Conservation (phyloP, 176 grass and related monocot genomes). For the Miscanthus lutarioriparius region DNA sequence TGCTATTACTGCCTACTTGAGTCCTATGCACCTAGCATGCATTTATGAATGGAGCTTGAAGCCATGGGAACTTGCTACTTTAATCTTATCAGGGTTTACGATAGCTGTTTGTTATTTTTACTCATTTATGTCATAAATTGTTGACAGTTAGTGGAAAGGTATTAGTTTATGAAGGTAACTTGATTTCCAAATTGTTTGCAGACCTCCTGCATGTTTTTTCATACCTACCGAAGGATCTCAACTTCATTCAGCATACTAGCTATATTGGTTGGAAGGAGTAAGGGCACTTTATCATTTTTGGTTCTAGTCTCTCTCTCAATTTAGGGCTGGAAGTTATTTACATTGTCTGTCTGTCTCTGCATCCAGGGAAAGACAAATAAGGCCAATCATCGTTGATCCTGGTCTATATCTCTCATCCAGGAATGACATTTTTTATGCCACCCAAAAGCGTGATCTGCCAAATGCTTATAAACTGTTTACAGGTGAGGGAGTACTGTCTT, state of each 20-base stretch:
- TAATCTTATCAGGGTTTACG: not conserved
- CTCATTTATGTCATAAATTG: not conserved
- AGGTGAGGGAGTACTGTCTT: slow-evolving; percentile 37
- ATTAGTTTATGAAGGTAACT: not conserved
- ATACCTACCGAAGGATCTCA: slow-evolving; percentile 87
- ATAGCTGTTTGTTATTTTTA: slow-evolving; percentile 12
- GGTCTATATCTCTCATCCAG: slow-evolving; percentile 83
- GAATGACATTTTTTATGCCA: slow-evolving; percentile 87
- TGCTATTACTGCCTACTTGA: not conserved
- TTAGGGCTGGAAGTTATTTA: slow-evolving; percentile 30
- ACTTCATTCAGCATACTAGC: slow-evolving; percentile 89
- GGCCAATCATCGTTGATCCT: slow-evolving; percentile 87
- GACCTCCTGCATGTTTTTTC: slow-evolving; percentile 97
- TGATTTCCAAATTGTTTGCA: slow-evolving; percentile 44
- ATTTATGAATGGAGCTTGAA: slow-evolving; percentile 4
- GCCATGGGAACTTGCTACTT: not conserved
- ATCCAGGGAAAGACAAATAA: slow-evolving; percentile 72
- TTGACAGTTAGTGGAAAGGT: not conserved
- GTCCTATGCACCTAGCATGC: not conserved
- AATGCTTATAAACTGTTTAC: slow-evolving; percentile 80
- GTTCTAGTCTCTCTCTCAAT: slow-evolving; percentile 10
- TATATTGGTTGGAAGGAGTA: slow-evolving; percentile 98
- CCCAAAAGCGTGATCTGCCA: slow-evolving; percentile 87
- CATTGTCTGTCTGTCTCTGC: slow-evolving; percentile 24
- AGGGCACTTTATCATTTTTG: slow-evolving; percentile 33